These are phyloP conservation scores for Penicillium paradoxum DNA, from an alignment of 495 filamentous ascomycete species.

Conservation along the genomic window DNA sequence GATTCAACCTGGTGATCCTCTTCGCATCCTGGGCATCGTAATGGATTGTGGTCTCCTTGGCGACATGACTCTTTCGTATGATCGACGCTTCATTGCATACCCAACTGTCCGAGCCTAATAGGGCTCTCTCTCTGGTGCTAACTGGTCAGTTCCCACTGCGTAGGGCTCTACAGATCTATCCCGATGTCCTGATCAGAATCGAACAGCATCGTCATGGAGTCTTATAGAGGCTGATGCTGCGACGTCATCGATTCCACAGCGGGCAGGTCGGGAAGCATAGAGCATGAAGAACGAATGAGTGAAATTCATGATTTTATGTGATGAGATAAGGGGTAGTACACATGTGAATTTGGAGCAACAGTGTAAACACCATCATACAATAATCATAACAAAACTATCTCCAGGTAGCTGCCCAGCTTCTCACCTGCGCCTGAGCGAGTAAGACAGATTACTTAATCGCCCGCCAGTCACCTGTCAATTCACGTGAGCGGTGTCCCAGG, in stretches of 20 bases:
- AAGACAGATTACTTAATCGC: not conserved
- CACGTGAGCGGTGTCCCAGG: not conserved
- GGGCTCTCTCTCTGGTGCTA: no score
- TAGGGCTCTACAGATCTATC: not conserved
- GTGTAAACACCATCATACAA: not conserved
- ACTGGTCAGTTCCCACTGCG: not conserved
- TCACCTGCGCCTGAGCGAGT: not conserved
- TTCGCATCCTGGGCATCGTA: not conserved
- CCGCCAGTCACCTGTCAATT: not conserved
- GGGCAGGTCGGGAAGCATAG: not conserved
- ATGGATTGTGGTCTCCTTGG: constrained; percentile 22
- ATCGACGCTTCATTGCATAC: constrained; percentile 27
- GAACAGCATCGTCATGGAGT: not conserved
- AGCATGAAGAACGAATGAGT: not conserved
- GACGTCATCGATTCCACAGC: not conserved
- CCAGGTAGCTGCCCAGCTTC: not conserved
- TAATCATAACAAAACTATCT: not conserved
- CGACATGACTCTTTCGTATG: constrained; percentile 13
- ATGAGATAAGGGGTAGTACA: not conserved
- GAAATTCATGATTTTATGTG: not conserved
- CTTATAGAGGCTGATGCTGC: not conserved
- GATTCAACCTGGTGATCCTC: not conserved
- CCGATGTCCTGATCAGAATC: not conserved
- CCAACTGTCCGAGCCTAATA: constrained; percentile 21
- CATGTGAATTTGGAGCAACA: not conserved